Conservation (phyloP, 192 early-diverging fungal genomes). For the Linnemannia elongata region DNA sequence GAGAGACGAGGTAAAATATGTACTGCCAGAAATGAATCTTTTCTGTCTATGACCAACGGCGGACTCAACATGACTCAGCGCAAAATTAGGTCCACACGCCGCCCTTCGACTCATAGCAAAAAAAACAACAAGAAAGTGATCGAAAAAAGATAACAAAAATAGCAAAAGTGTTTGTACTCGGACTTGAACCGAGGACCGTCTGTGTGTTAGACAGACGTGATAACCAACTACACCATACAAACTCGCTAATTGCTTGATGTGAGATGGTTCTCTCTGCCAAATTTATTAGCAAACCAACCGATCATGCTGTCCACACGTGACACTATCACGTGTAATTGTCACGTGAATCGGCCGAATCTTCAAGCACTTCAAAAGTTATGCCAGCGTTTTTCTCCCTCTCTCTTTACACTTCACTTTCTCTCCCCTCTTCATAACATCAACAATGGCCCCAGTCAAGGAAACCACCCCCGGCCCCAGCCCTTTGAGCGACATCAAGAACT, state of each 20-base stretch:
- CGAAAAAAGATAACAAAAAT: conserved; percentile 3
- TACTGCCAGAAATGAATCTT: neutral
- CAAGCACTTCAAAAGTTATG: neutral
- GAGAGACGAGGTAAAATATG: neutral
- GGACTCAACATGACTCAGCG: conserved; percentile 8
- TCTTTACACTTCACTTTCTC: neutral
- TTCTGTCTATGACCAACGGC: neutral
- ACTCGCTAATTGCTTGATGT: neutral
- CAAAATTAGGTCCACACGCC: neutral
- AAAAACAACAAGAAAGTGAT: neutral
- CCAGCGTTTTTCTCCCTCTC: neutral
- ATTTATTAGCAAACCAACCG: too few relatives aligned
- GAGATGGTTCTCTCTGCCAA: neutral
- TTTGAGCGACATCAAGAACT: conserved; percentile 53
- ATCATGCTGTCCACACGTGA: too few relatives aligned
- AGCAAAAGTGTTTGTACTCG: conserved; percentile 29
- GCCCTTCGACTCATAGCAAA: neutral
- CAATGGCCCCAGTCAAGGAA: conserved; percentile 47
- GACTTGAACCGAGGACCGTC: conserved; percentile 43
- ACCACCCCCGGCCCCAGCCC: conserved; percentile 50
- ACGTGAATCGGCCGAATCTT: neutral
- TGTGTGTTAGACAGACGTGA: conserved; percentile 40
- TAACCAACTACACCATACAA: conserved; percentile 36
- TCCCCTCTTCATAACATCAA: conserved; percentile 5
- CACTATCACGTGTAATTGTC: neutral